A percentile compares a stretch with the other conserved stretches of the same genome.
phyloP scores from a whole-genome alignment of 2,329 filamentous ascomycete species.

The Nemania bipapillata region DNA sequence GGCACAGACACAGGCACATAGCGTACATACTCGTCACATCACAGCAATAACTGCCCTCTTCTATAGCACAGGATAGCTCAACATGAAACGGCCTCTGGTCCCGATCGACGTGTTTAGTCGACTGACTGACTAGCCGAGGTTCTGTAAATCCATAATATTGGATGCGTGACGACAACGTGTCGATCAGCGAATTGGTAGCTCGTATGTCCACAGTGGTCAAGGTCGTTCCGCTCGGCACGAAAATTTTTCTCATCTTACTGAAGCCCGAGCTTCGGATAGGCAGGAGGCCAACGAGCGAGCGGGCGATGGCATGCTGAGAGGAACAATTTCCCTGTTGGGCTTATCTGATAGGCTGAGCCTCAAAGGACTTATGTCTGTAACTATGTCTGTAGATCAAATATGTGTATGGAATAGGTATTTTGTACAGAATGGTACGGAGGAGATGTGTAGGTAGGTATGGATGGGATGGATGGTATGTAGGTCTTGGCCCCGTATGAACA shows the following conservation, averaged over 20 bases:
- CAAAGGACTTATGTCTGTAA: neutral
- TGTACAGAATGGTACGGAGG: no score
- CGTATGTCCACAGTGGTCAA: neutral
- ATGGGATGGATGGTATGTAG: no score
- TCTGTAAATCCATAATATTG: conserved; percentile 10
- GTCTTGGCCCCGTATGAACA: conserved; percentile 6
- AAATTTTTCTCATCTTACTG: conserved; percentile 14
- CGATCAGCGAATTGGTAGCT: conserved; percentile 9
- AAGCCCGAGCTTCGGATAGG: conserved; percentile 16
- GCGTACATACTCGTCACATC: no score
- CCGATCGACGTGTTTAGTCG: neutral
- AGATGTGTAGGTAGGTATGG: no score
- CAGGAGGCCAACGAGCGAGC: conserved; percentile 13
- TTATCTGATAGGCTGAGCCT: conserved; percentile 32
- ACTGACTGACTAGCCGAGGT: conserved; percentile 12
- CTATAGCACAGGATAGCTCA: neutral
- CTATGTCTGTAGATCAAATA: neutral
- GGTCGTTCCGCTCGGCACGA: conserved; percentile 2
- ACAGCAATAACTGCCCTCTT: neutral
- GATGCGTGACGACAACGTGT: conserved; percentile 12
- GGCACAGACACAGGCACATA: no score
- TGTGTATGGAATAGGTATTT: no score
- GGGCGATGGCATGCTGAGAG: conserved; percentile 10
- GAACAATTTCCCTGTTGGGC: conserved; percentile 22
- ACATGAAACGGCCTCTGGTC: neutral